phyloP scores from a whole-genome alignment of 345 rosid species.

The Toxicodendron radicans region DNA sequence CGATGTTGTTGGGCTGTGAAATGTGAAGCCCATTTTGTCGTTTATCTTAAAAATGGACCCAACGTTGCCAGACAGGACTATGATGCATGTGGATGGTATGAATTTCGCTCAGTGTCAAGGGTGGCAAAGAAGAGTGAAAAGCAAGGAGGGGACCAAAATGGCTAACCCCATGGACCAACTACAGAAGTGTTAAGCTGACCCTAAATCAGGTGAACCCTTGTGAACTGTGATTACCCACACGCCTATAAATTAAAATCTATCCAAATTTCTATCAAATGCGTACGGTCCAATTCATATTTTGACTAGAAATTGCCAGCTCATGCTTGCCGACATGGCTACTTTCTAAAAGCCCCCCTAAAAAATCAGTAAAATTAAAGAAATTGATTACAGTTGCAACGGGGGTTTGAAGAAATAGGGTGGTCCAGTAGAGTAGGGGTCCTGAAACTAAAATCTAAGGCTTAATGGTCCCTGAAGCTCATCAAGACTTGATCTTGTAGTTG shows the following conservation, averaged over 20 bases:
- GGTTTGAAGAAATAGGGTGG: constrained; percentile 13
- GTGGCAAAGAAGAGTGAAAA: not conserved
- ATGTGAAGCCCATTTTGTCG: not conserved
- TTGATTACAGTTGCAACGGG: constrained; percentile 15
- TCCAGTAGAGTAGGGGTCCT: constrained; percentile 28
- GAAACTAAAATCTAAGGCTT: not conserved
- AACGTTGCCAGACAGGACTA: constrained; percentile 11
- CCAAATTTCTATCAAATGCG: not conserved
- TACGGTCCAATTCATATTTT: not conserved
- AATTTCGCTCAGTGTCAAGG: not conserved
- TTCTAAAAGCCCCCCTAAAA: not conserved
- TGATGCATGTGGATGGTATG: constrained; percentile 13
- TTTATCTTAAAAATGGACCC: constrained; percentile 23
- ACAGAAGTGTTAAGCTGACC: not conserved
- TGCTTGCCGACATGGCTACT: constrained; percentile 5
- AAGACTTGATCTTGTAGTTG: not conserved
- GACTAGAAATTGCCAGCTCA: not conserved
- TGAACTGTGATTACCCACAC: not conserved
- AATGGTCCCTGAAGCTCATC: constrained; percentile 25
- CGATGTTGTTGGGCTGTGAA: not conserved
- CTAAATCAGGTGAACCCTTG: constrained; percentile 10
- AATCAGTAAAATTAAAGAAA: not conserved
- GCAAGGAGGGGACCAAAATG: constrained; percentile 22
- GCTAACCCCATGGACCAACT: constrained; percentile 20
- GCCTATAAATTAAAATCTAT: not conserved